Evolutionary conservation across 495 filamentous ascomycete genomes (phyloP).

Genomic region (Rostrohypoxylon terebratum): DNA sequence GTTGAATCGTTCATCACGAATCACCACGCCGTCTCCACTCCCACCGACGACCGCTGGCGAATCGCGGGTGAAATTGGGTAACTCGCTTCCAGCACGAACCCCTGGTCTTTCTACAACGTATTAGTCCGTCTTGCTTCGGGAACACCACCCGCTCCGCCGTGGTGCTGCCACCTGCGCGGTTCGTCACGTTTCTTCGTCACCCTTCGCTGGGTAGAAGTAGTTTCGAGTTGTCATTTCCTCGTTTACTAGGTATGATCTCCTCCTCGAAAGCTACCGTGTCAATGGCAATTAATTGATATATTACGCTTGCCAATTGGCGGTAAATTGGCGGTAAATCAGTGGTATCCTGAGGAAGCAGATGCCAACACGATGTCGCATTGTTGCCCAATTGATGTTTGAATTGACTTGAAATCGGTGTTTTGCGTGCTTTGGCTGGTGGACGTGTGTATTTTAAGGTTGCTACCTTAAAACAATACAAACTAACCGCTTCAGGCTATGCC

Average conservation of each 20-base stretch:
- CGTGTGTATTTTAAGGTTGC: background rate
- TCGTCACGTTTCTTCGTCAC: conserved; percentile 29
- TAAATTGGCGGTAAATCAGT: background rate
- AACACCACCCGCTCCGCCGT: conserved; percentile 12
- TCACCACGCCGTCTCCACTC: conserved; percentile 25
- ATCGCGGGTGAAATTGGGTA: conserved; percentile 22
- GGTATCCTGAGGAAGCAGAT: background rate
- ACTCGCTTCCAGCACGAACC: conserved; percentile 18
- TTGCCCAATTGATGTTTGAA: conserved; percentile 5
- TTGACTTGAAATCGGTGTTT: background rate
- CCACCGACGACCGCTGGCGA: conserved; percentile 22
- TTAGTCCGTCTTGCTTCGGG: conserved; percentile 13
- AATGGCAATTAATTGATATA: conserved; percentile 22
- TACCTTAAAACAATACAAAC: background rate
- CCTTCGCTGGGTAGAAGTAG: conserved; percentile 18
- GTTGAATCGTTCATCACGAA: conserved; percentile 24
- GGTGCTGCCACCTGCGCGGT: background rate
- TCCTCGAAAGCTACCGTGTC: conserved; percentile 2
- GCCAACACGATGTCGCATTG: background rate
- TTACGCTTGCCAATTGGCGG: conserved; percentile 7
- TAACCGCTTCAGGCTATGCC: conserved; percentile 19
- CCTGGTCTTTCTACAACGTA: conserved; percentile 9
- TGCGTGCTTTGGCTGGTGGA: background rate
- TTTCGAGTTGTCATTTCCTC: conserved; percentile 17
- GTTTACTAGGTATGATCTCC: conserved; percentile 31